Evolutionary conservation across 192 early-diverging fungal genomes (phyloP).

Genomic region (Mortierella alpina): DNA sequence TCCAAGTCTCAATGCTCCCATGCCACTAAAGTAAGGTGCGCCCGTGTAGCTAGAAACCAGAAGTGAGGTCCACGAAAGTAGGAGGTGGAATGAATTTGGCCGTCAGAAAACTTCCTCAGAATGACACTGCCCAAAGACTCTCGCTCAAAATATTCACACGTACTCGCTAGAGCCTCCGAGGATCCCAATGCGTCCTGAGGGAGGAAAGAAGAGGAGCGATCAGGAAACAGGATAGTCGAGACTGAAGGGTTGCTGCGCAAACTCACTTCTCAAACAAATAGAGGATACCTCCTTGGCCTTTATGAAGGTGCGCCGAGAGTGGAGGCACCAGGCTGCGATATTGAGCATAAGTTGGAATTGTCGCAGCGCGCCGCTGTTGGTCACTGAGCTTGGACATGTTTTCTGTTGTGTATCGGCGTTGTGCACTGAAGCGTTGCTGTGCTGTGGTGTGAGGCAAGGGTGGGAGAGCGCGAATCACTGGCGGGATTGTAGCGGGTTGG

Average conservation of each 20-base stretch:
- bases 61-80: background rate
- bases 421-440: no score
- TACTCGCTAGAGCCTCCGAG: conserved; percentile 91
- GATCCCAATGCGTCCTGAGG: conserved; percentile 75
- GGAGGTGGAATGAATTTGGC: background rate
- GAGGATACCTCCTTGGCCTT: conserved; percentile 80
- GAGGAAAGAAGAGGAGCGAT: background rate
- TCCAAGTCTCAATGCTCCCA: conserved; percentile 78
- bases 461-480: background rate
- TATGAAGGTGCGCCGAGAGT: conserved; percentile 70
- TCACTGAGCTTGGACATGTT: conserved; percentile 17
- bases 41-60: conserved; percentile 79
- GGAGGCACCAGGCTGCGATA: conserved; percentile 65
- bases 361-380: conserved; percentile 9
- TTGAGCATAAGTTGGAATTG: conserved; percentile 19
- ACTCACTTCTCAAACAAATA: background rate
- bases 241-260: background rate
- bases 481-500: background rate
- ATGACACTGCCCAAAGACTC: background rate
- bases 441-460: background rate
- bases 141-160: background rate
- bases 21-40: conserved; percentile 90
- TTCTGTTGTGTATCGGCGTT: background rate
- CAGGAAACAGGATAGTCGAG: background rate
- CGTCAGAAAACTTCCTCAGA: background rate